Percentiles rank a stretch among this genome's conserved stretches.
phyloP scores from a whole-genome alignment of 2,329 filamentous ascomycete genomes.

The Alternaria longipes region DNA sequence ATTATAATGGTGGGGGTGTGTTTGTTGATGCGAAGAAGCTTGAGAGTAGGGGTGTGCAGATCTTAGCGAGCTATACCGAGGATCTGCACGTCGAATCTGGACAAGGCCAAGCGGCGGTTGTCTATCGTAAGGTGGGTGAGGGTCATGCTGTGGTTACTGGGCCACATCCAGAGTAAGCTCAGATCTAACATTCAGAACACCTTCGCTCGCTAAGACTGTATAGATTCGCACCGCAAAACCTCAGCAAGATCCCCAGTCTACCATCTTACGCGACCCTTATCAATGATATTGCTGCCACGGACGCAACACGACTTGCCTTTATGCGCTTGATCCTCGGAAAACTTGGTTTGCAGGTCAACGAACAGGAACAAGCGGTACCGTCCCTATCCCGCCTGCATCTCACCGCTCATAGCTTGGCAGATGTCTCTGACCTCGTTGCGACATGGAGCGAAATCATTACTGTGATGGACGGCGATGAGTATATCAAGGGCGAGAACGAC shows the following conservation, averaged over 20 bases:
- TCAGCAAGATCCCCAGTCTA: slow-evolving; percentile 72
- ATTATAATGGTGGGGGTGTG: slow-evolving; percentile 94
- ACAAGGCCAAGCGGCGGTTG: slow-evolving; percentile 76
- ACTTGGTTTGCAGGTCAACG: slow-evolving; percentile 80
- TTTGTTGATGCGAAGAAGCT: slow-evolving; percentile 81
- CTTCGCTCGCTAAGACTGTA: slow-evolving; percentile 15
- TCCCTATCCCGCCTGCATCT: slow-evolving; percentile 85
- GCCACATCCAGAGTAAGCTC: slow-evolving; percentile 87
- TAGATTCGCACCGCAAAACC: slow-evolving; percentile 84
- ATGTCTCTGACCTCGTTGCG: slow-evolving; percentile 73
- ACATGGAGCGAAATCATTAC: slow-evolving; percentile 72
- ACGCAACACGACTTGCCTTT: slow-evolving; percentile 75
- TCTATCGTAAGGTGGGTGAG: slow-evolving; percentile 83
- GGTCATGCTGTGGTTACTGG: slow-evolving; percentile 83
- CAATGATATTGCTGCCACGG: slow-evolving; percentile 71
- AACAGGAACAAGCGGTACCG: slow-evolving; percentile 74
- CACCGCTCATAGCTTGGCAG: slow-evolving; percentile 71
- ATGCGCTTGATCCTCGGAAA: slow-evolving; percentile 81
- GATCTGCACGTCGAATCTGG: slow-evolving; percentile 80
- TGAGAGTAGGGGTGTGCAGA: slow-evolving; percentile 72
- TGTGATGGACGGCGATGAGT: slow-evolving; percentile 72
- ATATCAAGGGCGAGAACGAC: slow-evolving; percentile 83
- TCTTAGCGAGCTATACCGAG: slow-evolving; percentile 82
- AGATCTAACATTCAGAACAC: background rate
- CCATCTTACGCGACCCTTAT: slow-evolving; percentile 77